Evolutionary conservation across 1,284 basidiomycete species (phyloP).

Genomic region (Papiliotrema fonsecae): DNA sequence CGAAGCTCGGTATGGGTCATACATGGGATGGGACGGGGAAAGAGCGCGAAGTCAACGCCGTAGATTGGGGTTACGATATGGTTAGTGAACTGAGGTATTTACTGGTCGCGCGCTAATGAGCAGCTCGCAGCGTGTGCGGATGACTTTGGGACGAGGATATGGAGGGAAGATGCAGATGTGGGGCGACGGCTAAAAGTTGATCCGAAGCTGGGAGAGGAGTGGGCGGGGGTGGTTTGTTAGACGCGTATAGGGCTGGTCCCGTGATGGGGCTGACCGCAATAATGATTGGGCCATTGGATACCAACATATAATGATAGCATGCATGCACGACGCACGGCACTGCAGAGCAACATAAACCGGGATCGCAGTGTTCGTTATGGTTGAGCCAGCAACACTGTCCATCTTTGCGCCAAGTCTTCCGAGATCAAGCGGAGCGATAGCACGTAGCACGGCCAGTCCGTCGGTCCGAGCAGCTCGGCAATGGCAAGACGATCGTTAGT

Average conservation of each 20-base stretch:
- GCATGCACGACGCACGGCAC: too few species aligned
- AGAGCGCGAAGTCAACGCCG: constrained; percentile 36
- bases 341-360: too few species aligned
- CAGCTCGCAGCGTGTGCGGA: constrained; percentile 43
- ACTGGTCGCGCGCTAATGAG: background rate
- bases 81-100: constrained; percentile 20
- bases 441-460: too few species aligned
- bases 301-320: too few species aligned
- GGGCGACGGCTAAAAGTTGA: constrained; percentile 16
- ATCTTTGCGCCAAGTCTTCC: too few species aligned
- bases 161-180: constrained; percentile 29
- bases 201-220: constrained; percentile 12
- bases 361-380: too few species aligned
- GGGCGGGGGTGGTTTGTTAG: constrained; percentile 10
- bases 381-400: too few species aligned
- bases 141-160: constrained; percentile 40
- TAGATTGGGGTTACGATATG: constrained; percentile 46
- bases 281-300: too few species aligned
- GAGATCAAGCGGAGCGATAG: too few species aligned
- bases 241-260: background rate
- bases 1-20: constrained; percentile 13
- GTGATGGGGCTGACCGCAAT: background rate
- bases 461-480: too few species aligned
- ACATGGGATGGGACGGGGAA: background rate
- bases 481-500: too few species aligned